phyloP scores from a whole-genome alignment of 345 rosid genomes.

The Syzygium oleosum region DNA sequence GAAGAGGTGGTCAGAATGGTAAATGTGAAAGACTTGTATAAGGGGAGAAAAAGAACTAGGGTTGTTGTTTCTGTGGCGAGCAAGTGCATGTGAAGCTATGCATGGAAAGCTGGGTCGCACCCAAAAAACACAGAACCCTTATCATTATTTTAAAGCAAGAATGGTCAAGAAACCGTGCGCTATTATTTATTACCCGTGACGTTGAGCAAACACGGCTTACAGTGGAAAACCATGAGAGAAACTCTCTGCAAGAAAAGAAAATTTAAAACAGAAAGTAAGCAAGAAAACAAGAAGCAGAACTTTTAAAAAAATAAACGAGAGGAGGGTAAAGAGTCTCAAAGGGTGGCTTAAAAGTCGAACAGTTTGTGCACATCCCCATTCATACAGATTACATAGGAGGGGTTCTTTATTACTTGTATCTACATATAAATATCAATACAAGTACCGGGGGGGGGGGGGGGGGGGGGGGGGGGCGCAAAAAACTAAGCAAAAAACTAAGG shows the following conservation, averaged over 20 bases:
- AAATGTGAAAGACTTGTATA: slow-evolving; percentile 9
- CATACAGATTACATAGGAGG: background rate
- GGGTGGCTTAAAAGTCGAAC: slow-evolving; percentile 42
- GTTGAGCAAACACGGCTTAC: slow-evolving; percentile 58
- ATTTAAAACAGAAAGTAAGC: background rate
- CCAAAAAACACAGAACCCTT: background rate
- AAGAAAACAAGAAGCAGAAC: background rate
- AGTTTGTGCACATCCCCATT: background rate
- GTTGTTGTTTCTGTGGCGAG: slow-evolving; percentile 16
- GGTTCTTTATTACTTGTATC: background rate
- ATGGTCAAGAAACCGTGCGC: slow-evolving; percentile 59
- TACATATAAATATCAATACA: background rate
- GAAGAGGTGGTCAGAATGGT: slow-evolving; percentile 32
- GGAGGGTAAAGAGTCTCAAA: slow-evolving; percentile 12
- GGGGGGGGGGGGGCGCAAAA: too few species aligned
- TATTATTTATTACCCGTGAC: slow-evolving; percentile 22
- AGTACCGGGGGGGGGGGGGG: background rate
- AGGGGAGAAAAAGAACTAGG: slow-evolving; percentile 9
- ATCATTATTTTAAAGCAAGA: slow-evolving; percentile 1
- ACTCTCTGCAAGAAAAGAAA: background rate
- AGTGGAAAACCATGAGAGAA: slow-evolving; percentile 14
- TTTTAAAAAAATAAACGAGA: slow-evolving; percentile 14
- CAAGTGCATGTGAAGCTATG: slow-evolving; percentile 57
- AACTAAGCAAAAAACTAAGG: background rate
- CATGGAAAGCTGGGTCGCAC: slow-evolving; percentile 62